A percentile compares a stretch with the other conserved stretches of the same genome.
Evolutionary conservation across 345 rosid genomes (phyloP).

Genomic region (Boechera retrofracta): DNA sequence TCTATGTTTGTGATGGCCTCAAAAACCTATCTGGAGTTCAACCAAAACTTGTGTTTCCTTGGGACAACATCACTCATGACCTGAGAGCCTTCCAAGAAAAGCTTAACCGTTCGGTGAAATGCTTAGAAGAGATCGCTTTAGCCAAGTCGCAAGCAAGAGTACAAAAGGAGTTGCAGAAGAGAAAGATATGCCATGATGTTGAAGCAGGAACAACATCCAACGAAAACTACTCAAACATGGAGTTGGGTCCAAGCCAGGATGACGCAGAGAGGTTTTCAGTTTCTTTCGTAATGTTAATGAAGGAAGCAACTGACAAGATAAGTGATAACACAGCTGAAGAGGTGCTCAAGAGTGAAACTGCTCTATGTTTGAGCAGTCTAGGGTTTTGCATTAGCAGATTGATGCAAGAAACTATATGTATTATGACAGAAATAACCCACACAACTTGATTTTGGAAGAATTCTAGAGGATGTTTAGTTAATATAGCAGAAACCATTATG

Average conservation of each 20-base stretch:
- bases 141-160: constrained; percentile 46
- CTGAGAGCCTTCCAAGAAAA: constrained; percentile 52
- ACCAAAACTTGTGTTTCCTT: constrained; percentile 31
- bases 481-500: constrained; percentile 22
- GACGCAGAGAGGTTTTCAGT: constrained; percentile 45
- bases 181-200: constrained; percentile 49
- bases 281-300: constrained; percentile 51
- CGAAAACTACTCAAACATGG: constrained; percentile 18
- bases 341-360: constrained; percentile 48
- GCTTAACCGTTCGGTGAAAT: constrained; percentile 48
- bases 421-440: constrained; percentile 54
- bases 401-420: constrained; percentile 54
- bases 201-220: constrained; percentile 58
- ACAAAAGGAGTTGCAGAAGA: constrained; percentile 46
- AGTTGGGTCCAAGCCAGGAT: constrained; percentile 45
- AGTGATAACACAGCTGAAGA: constrained; percentile 47
- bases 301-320: constrained; percentile 42
- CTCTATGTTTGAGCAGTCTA: constrained; percentile 52
- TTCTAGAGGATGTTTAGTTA: not conserved
- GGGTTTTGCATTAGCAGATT: constrained; percentile 64
- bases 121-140: constrained; percentile 48
- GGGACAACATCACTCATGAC: constrained; percentile 50
- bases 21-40: constrained; percentile 49
- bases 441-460: constrained; percentile 51
- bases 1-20: constrained; percentile 45